phyloP scores from a whole-genome alignment of 176 grass and related monocot species.

The Pharus latifolius region DNA sequence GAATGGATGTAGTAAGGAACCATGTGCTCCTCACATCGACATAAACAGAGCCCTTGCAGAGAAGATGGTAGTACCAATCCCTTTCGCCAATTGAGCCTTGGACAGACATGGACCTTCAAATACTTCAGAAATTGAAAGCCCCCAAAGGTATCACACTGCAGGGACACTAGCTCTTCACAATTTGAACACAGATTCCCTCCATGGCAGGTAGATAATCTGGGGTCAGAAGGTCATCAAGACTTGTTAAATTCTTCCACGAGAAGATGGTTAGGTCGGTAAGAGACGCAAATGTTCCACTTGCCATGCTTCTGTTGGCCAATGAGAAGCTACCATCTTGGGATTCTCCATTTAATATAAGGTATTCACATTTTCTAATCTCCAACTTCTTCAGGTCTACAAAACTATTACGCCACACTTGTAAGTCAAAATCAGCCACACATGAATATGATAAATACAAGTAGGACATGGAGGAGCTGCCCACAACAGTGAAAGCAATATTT shows the following conservation, averaged over 20 bases:
- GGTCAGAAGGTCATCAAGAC: neutral
- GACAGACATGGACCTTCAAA: neutral
- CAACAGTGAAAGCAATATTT: neutral
- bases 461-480: neutral
- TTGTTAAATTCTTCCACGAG: neutral
- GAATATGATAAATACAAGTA: neutral
- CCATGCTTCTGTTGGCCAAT: neutral
- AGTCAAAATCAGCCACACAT: neutral
- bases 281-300: neutral
- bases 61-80: neutral
- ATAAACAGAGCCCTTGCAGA: neutral
- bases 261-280: neutral
- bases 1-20: accelerated
- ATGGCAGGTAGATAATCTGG: neutral
- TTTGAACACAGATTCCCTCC: neutral
- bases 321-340: neutral
- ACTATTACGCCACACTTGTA: neutral
- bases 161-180: neutral
- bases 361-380: accelerated
- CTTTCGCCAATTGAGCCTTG: neutral
- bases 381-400: neutral
- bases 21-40: accelerated
- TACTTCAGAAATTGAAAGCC: neutral
- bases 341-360: neutral
- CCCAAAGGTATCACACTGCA: neutral